phyloP scores from a whole-genome alignment of 331 rosid species.

The Cucumis variabilis region DNA sequence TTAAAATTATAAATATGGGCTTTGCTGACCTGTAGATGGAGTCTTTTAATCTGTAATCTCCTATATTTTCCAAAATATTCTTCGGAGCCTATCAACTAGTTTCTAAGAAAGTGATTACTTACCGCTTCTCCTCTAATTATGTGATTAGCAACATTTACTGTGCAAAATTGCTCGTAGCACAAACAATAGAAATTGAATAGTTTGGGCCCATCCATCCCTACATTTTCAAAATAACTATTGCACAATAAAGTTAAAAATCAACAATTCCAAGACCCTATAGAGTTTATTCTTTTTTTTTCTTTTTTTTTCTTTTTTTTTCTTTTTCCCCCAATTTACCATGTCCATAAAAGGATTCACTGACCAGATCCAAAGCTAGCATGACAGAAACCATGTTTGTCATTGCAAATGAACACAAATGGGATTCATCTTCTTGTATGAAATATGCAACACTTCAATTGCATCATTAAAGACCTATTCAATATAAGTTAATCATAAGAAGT shows the following conservation, averaged over 20 bases:
- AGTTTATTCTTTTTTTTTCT: neutral
- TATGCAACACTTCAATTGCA: conserved; percentile 86
- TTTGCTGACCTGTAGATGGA: too few species aligned
- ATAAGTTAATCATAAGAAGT: conserved; percentile 20
- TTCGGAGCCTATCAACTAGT: conserved; percentile 10
- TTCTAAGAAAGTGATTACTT: conserved; percentile 49
- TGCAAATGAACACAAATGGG: conserved; percentile 97
- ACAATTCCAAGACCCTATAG: conserved; percentile 34
- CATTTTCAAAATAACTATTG: conserved; percentile 38
- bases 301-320: too few species aligned
- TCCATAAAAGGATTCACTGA: conserved; percentile 43
- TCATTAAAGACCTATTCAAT: conserved; percentile 83
- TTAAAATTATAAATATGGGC: too few species aligned
- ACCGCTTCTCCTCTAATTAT: conserved; percentile 98
- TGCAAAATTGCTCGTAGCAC: conserved; percentile 97
- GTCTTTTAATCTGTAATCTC: neutral
- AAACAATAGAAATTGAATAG: conserved; percentile 97
- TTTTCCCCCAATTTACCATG: neutral
- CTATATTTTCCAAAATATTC: conserved; percentile 20
- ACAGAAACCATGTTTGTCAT: conserved; percentile 99
- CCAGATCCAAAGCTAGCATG: conserved; percentile 98
- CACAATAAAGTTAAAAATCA: conserved; percentile 33
- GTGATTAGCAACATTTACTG: conserved; percentile 90
- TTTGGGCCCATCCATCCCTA: conserved; percentile 99
- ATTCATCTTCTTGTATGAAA: conserved; percentile 97